Base-by-base conservation (phyloP, 148 eudicot species). In the Diospyros kaki region DNA sequence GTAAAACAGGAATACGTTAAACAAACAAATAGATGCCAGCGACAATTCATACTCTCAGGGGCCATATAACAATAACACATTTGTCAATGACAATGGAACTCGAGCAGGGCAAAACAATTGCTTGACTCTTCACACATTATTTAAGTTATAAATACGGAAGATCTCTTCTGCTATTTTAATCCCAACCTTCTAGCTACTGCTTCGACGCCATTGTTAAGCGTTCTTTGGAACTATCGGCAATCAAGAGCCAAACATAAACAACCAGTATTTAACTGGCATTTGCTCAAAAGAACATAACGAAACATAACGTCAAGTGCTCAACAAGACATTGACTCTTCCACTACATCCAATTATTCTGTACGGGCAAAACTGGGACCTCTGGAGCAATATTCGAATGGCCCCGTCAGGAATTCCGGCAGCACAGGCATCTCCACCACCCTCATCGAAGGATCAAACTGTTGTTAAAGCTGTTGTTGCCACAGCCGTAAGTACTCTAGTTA, bases 391-490 rank as follows among this genome's bases (percentile, higher is more conserved):
- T 68, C 73, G 28, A 53, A 73, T 60, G 12, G 48, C 45, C 64
- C 56, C 58, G 43, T 53, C 46, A 64, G 68, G 46, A 70, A 68
- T 45, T 69, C 44, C 56, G 55, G 72, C 59, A 44, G 41, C 17
- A 62, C 46, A 62, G 13, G 51, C 41, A n/a, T 63, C 39, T 75
- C 40, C 41, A 43, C 28, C 28, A 28, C 28, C 28, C 28, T 18
- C 66, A 69, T 50, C 7, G 38, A 52, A 73, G 14, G 71, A 72
- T 68, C 43, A 9, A 14, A 71, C 38, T 54, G 46, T 78, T 9
- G 44, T 69, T 18, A 55, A 50, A 69, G 83, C 76, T 44, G 72
- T 80, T 51, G 80, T 62, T 41, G 75, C 71, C 14, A 79, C 90
- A 40, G 82, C 83, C 38, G 69, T 69, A 41, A 48, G 28, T 55